These are phyloP conservation scores for Sphaceloma murrayae DNA, from an alignment of 2,329 filamentous ascomycete genomes.

Conservation along the genomic window DNA sequence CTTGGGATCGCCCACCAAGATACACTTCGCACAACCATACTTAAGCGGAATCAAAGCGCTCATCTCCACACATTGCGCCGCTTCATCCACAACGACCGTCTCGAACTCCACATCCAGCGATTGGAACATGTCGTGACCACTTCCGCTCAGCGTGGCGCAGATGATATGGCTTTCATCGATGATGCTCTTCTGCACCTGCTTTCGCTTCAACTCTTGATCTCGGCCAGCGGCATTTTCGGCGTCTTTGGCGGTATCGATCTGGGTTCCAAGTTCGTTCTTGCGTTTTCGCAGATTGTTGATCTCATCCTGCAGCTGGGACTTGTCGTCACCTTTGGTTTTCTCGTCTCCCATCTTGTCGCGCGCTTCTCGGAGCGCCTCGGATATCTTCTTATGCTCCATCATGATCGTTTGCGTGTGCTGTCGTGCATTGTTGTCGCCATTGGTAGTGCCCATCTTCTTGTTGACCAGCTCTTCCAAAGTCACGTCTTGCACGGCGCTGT, in stretches of 20 bases:
- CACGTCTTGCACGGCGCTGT: slow-evolving; percentile 76
- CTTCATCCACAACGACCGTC: slow-evolving; percentile 96
- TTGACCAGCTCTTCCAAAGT: slow-evolving; percentile 88
- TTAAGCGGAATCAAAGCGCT: slow-evolving; percentile 94
- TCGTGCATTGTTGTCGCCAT: slow-evolving; percentile 33
- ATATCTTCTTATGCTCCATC: slow-evolving; percentile 51
- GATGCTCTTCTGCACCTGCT: slow-evolving; percentile 80
- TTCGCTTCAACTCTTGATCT: slow-evolving; percentile 75
- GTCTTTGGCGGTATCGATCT: slow-evolving; percentile 81
- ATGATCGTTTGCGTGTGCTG: slow-evolving; percentile 59
- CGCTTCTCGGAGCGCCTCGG: slow-evolving; percentile 59
- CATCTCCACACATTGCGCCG: slow-evolving; percentile 94
- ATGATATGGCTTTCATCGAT: slow-evolving; percentile 85
- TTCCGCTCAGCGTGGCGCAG: slow-evolving; percentile 89
- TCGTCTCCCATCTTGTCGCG: slow-evolving; percentile 57
- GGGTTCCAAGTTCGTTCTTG: slow-evolving; percentile 64
- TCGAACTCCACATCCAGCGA: slow-evolving; percentile 92
- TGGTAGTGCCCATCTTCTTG: slow-evolving; percentile 47
- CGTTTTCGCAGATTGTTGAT: slow-evolving; percentile 69
- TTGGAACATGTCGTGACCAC: slow-evolving; percentile 95
- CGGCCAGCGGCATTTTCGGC: slow-evolving; percentile 71
- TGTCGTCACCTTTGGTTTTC: slow-evolving; percentile 41
- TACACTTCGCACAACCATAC: slow-evolving; percentile 93
- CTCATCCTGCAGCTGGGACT: slow-evolving; percentile 59
- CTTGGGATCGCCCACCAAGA: slow-evolving; percentile 94